phyloP scores from a whole-genome alignment of 2,329 filamentous ascomycete species.

The Ophiostoma ulmi region DNA sequence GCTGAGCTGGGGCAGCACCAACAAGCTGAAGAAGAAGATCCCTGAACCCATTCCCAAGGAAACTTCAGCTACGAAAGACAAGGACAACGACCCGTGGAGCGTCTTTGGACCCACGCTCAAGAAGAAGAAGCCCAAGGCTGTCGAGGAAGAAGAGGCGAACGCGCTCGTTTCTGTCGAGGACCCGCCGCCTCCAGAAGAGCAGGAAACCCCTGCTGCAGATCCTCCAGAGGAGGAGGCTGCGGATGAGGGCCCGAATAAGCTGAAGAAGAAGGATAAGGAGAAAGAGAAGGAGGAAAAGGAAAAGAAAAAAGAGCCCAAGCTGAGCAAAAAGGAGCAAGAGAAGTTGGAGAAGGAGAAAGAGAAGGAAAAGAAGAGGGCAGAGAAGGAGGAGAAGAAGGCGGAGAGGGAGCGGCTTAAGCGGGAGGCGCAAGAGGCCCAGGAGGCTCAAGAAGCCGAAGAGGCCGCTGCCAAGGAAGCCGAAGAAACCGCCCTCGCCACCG shows the following conservation, averaged over 20 bases:
- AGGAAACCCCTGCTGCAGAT: constrained; percentile 38
- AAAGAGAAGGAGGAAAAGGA: constrained; percentile 34
- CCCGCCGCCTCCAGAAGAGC: constrained; percentile 39
- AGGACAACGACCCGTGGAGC: constrained; percentile 34
- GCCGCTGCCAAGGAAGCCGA: constrained; percentile 35
- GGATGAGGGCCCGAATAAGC: constrained; percentile 38
- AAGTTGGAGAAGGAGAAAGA: constrained; percentile 44
- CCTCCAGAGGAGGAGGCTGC: constrained; percentile 36
- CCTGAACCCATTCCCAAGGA: constrained; percentile 29
- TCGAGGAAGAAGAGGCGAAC: constrained; percentile 42
- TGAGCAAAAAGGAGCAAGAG: constrained; percentile 48
- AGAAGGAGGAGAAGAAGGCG: constrained; percentile 37
- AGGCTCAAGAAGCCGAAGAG: constrained; percentile 33
- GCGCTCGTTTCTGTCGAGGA: constrained; percentile 34
- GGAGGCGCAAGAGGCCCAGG: constrained; percentile 34
- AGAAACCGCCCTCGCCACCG: constrained; percentile 31
- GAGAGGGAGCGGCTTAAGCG: constrained; percentile 33
- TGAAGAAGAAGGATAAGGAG: constrained; percentile 38
- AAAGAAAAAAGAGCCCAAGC: constrained; percentile 41
- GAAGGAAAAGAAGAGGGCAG: constrained; percentile 32
- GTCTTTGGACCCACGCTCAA: constrained; percentile 33
- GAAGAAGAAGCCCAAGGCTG: constrained; percentile 30
- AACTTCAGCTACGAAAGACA: constrained; percentile 38
- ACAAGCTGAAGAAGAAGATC: constrained; percentile 30
- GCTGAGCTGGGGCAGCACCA: constrained; percentile 21